Evolutionary conservation across 371 early-diverging fungal genomes (phyloP).

Genomic region (Fennellomyces sp.): DNA sequence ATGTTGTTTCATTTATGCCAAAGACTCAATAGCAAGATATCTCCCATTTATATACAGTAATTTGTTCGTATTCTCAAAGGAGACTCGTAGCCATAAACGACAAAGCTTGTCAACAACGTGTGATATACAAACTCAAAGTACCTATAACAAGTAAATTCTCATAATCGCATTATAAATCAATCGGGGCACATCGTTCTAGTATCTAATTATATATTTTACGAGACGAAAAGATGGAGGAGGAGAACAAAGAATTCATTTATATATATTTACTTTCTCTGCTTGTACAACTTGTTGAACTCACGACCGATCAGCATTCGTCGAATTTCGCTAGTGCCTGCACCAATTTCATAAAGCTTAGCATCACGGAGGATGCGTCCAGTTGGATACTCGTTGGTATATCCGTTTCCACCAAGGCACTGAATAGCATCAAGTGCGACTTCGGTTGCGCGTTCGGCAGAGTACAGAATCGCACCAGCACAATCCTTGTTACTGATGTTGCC

Average conservation of each 20-base stretch:
- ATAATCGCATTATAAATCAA: no score
- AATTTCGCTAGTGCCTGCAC: constrained; percentile 97
- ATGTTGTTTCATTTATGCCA: no score
- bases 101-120: no score
- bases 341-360: constrained; percentile 98
- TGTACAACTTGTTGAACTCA: constrained; percentile 68
- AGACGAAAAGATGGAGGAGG: no score
- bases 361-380: constrained; percentile 94
- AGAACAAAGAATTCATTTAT: not conserved
- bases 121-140: no score
- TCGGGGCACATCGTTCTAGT: no score
- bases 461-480: constrained; percentile 96
- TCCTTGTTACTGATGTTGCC: constrained; percentile 87
- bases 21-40: no score
- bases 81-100: no score
- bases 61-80: no score
- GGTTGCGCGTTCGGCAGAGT: constrained; percentile 95
- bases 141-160: no score
- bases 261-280: constrained; percentile 12
- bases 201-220: no score
- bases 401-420: constrained; percentile 95
- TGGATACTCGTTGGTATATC: constrained; percentile 94
- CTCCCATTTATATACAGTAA: no score
- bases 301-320: constrained; percentile 95
- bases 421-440: constrained; percentile 95